Conservation (phyloP, 345 rosid genomes). For the Gossypium bickii region DNA sequence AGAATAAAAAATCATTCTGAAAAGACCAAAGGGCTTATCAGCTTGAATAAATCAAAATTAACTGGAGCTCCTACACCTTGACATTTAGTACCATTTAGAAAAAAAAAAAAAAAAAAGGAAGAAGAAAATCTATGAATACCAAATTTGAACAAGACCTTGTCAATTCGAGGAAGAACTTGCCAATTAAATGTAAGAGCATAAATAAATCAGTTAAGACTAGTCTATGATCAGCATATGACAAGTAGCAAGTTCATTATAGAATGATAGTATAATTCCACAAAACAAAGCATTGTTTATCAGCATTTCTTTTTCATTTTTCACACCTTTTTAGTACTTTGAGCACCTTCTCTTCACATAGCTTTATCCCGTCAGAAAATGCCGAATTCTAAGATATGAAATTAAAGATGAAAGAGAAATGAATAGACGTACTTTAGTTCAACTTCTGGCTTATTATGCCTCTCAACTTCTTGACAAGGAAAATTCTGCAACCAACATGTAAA, state of each 20-base stretch:
- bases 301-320: neutral
- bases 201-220: neutral
- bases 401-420: constrained; percentile 7
- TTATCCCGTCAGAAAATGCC: neutral
- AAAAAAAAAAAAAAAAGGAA: neutral
- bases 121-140: neutral
- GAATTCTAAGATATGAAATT: neutral
- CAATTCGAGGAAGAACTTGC: neutral
- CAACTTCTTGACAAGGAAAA: constrained; percentile 99
- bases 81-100: neutral
- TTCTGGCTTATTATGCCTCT: constrained; percentile 99
- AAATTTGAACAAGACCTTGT: neutral
- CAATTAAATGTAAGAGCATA: neutral
- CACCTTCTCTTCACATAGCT: neutral
- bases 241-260: neutral
- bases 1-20: neutral
- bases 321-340: neutral
- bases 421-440: constrained; percentile 90
- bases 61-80: neutral
- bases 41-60: neutral
- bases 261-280: neutral
- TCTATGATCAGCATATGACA: neutral
- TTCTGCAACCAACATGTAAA: constrained; percentile 48
- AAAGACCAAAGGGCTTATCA: neutral
- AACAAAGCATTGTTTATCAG: neutral